A percentile compares a stretch with the other conserved stretches of the same genome.
phyloP scores from a whole-genome alignment of 805 yeast genomes.

The Wickerhamiella spandovensis region DNA sequence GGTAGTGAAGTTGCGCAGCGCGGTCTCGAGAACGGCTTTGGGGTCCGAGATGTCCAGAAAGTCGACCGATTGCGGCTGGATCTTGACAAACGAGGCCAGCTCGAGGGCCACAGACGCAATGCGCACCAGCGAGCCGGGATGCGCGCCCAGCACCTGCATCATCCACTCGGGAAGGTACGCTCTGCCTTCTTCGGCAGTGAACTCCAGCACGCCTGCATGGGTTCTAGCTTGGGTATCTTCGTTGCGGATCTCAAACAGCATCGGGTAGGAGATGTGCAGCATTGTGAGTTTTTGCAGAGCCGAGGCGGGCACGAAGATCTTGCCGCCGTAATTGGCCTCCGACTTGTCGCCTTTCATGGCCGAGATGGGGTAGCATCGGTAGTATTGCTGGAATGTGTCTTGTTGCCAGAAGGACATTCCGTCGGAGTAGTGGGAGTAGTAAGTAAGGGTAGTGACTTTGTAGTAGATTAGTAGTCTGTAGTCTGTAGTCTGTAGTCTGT shows the following conservation, averaged over 20 bases:
- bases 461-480: too few species aligned
- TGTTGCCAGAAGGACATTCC: constrained; percentile 2
- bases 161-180: constrained; percentile 95
- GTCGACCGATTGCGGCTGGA: constrained; percentile 91
- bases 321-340: constrained; percentile 83
- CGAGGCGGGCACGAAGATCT: constrained; percentile 86
- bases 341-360: constrained; percentile 64
- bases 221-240: constrained; percentile 49
- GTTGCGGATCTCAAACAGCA: constrained; percentile 72
- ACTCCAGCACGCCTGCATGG: constrained; percentile 91
- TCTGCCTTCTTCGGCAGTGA: constrained; percentile 94
- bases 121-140: constrained; percentile 71
- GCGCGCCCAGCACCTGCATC: constrained; percentile 59
- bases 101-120: constrained; percentile 64
- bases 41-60: constrained; percentile 91
- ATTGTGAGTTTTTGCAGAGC: constrained; percentile 76
- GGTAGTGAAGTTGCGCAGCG: constrained; percentile 78
- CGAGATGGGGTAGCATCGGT: constrained; percentile 81
- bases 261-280: constrained; percentile 88
- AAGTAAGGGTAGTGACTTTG: too few species aligned
- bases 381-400: constrained; percentile 62
- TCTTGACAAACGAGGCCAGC: constrained; percentile 74
- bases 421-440: too few species aligned
- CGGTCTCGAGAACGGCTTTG: constrained; percentile 90
- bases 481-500: too few species aligned